These are phyloP conservation scores for Papiliotrema laurentii DNA, from an alignment of 1,284 basidiomycete genomes.

Conservation along the genomic window DNA sequence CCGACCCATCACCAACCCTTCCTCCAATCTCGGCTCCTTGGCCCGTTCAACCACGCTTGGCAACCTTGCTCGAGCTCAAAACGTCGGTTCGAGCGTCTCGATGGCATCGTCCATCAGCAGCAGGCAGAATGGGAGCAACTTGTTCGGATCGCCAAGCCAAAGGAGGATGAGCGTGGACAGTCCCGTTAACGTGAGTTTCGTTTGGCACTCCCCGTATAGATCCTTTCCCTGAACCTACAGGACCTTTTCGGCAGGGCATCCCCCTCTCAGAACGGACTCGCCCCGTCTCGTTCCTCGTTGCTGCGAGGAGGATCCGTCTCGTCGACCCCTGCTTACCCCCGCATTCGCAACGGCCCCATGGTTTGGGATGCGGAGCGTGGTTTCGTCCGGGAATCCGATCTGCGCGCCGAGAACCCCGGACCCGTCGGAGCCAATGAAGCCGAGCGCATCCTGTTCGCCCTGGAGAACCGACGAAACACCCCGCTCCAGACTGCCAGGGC, in stretches of 20 bases:
- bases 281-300: not conserved
- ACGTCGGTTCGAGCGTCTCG: not conserved
- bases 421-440: conserved; percentile 39
- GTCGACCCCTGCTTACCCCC: conserved; percentile 16
- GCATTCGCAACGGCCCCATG: conserved; percentile 39
- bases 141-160: not conserved
- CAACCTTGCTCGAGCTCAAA: not conserved
- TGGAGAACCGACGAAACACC: conserved; percentile 41
- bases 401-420: conserved; percentile 24
- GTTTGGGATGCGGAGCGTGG: conserved; percentile 42
- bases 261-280: not conserved
- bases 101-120: not conserved
- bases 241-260: not conserved
- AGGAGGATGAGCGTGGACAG: not conserved
- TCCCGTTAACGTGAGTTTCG: not conserved
- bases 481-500: conserved; percentile 27
- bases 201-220: not conserved
- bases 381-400: conserved; percentile 37
- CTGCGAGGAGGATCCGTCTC: conserved; percentile 9
- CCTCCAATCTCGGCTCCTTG: not conserved
- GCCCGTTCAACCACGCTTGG: not conserved
- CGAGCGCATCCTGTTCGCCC: conserved; percentile 43
- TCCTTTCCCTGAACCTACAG: too few relatives aligned
- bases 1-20: conserved; percentile 2
- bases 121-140: not conserved